Percentiles rank a stretch among this genome's conserved stretches.
phyloP scores from a whole-genome alignment of 495 filamentous ascomycete species.

The Xylaria venustula region DNA sequence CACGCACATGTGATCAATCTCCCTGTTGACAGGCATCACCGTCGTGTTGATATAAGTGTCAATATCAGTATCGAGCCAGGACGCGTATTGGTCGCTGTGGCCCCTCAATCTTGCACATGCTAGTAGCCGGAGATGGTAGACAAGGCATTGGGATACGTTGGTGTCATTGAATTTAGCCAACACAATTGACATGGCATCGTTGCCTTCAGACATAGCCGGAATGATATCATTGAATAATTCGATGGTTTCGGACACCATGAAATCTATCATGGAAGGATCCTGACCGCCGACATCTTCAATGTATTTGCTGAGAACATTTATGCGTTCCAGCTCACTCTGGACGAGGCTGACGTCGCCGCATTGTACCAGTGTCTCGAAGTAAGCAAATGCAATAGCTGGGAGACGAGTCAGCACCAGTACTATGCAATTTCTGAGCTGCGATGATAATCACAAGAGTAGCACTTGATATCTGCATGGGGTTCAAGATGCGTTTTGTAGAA shows the following conservation, averaged over 20 bases:
- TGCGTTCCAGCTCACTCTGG: conserved; percentile 65
- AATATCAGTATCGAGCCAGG: conserved; percentile 64
- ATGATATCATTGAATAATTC: conserved; percentile 60
- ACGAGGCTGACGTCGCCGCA: conserved; percentile 62
- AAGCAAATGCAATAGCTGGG: conserved; percentile 84
- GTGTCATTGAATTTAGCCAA: conserved; percentile 73
- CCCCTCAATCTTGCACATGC: conserved; percentile 86
- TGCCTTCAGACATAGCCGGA: conserved; percentile 50
- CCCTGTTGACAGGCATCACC: conserved; percentile 72
- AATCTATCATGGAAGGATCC: conserved; percentile 67
- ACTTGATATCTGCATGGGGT: too few relatives aligned
- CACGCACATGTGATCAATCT: conserved; percentile 88
- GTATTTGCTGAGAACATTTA: conserved; percentile 68
- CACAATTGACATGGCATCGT: conserved; percentile 60
- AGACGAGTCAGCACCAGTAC: not conserved
- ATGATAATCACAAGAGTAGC: not conserved
- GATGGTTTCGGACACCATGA: conserved; percentile 76
- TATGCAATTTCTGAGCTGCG: too few relatives aligned
- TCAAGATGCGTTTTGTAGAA: not conserved
- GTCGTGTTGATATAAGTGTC: conserved; percentile 66
- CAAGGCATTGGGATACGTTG: conserved; percentile 65
- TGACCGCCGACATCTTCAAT: conserved; percentile 68
- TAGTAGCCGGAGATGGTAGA: conserved; percentile 68
- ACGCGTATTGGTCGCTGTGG: conserved; percentile 63
- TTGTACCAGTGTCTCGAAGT: conserved; percentile 80